Evolutionary conservation across 345 rosid species (phyloP).

Genomic region (Citrus maxima): DNA sequence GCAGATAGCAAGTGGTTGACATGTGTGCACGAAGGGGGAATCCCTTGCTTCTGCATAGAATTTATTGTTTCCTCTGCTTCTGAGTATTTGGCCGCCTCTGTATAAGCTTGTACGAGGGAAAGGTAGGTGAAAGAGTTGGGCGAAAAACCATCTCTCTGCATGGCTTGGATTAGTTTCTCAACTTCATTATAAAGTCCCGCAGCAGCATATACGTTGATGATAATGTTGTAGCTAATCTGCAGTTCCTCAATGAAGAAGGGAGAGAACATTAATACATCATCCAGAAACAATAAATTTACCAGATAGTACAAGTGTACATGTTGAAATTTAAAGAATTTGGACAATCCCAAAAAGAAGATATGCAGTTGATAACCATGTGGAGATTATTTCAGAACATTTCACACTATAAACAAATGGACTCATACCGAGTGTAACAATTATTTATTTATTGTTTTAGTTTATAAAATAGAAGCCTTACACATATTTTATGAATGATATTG

Average conservation of each 20-base stretch:
- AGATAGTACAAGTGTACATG: neutral
- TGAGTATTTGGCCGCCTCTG: slow-evolving; percentile 38
- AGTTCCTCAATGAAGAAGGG: slow-evolving; percentile 10
- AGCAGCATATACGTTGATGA: slow-evolving; percentile 49
- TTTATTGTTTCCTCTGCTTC: slow-evolving; percentile 62
- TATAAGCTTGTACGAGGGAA: slow-evolving; percentile 53
- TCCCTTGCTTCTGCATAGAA: slow-evolving; percentile 49
- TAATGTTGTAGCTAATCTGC: slow-evolving; percentile 80
- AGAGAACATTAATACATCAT: slow-evolving; percentile 2
- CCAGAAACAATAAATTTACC: neutral
- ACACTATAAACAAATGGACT: no score
- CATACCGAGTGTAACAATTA: neutral
- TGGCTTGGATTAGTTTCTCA: slow-evolving; percentile 47
- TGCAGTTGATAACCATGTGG: neutral
- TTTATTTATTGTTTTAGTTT: neutral
- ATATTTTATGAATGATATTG: neutral
- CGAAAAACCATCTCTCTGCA: slow-evolving; percentile 51
- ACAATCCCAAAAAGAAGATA: neutral
- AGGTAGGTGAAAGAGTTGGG: slow-evolving; percentile 55
- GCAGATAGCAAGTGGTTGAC: slow-evolving; percentile 50
- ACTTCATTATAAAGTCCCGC: slow-evolving; percentile 46
- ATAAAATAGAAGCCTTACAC: neutral
- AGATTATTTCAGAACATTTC: neutral
- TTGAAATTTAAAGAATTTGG: neutral
- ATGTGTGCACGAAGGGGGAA: slow-evolving; percentile 51